These are phyloP conservation scores for Magnolia kwangsiensis DNA, from an alignment of 164 flowering plant genomes.

Conservation along the genomic window DNA sequence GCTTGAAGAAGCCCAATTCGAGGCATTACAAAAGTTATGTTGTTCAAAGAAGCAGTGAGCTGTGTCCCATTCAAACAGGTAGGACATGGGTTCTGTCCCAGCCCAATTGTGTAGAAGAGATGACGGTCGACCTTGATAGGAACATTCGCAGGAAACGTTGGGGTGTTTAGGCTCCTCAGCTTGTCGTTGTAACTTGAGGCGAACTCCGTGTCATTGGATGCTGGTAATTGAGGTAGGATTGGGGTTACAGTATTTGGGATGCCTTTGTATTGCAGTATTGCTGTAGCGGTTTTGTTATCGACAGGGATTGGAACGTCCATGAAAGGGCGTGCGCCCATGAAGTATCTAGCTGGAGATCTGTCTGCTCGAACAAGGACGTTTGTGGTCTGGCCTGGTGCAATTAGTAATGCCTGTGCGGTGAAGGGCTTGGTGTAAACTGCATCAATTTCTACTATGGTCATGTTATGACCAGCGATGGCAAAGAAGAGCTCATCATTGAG, in stretches of 20 bases:
- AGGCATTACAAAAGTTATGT: conserved; percentile 47
- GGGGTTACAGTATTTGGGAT: conserved; percentile 40
- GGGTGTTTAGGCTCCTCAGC: conserved; percentile 41
- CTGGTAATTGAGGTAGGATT: conserved; percentile 33
- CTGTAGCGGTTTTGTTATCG: conserved; percentile 52
- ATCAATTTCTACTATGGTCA: conserved; percentile 64
- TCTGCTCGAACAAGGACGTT: conserved; percentile 40
- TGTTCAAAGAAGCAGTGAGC: conserved; percentile 46
- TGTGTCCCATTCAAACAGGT: conserved; percentile 38
- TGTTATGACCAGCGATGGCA: conserved; percentile 42
- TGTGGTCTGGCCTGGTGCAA: conserved; percentile 62
- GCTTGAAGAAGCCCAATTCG: conserved; percentile 43
- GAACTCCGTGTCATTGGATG: conserved; percentile 32
- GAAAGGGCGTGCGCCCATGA: conserved; percentile 48
- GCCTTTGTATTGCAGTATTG: conserved; percentile 46
- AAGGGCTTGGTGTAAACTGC: conserved; percentile 53
- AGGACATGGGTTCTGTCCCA: conserved; percentile 39
- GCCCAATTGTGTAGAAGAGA: conserved; percentile 44
- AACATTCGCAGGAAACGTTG: conserved; percentile 40
- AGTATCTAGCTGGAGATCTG: conserved; percentile 33
- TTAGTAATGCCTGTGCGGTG: conserved; percentile 32
- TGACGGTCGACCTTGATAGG: conserved; percentile 40
- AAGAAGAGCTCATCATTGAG: conserved; percentile 73
- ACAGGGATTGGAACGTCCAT: conserved; percentile 35
- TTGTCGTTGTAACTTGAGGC: conserved; percentile 31